These are phyloP conservation scores for Agrocybe praecox DNA, from an alignment of 768 basidiomycete species.

Conservation along the genomic window DNA sequence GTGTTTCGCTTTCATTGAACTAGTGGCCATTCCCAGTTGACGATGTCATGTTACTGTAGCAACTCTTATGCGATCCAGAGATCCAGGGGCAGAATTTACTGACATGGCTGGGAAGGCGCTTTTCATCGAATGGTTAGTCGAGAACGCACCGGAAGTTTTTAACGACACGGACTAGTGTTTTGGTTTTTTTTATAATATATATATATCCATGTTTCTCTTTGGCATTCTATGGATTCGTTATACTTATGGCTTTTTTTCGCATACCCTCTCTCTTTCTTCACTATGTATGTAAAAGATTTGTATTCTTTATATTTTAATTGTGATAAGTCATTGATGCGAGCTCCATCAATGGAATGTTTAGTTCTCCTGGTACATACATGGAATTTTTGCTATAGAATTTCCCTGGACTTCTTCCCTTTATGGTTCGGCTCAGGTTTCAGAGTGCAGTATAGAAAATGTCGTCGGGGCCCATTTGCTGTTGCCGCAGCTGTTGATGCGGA, in stretches of 20 bases:
- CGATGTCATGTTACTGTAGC: conserved; percentile 51
- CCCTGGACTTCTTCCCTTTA: conserved; percentile 31
- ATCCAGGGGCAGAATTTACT: conserved; percentile 87
- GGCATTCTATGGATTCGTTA: conserved; percentile 1
- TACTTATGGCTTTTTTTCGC: neutral
- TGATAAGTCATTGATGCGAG: neutral
- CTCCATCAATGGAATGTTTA: neutral
- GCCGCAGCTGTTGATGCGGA: conserved; percentile 66
- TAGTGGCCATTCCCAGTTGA: conserved; percentile 1
- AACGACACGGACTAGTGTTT: conserved; percentile 19
- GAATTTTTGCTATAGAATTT: neutral
- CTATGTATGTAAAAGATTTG: neutral
- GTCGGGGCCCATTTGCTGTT: conserved; percentile 68
- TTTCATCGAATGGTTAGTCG: conserved; percentile 92
- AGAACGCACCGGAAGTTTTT: conserved; percentile 73
- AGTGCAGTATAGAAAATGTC: conserved; percentile 84
- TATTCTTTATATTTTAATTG: neutral
- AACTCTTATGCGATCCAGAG: conserved; percentile 89
- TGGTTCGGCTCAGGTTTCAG: conserved; percentile 65
- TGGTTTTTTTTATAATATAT: conserved; percentile 3
- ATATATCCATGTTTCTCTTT: conserved; percentile 8
- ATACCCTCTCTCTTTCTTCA: neutral
- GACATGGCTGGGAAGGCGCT: conserved; percentile 98
- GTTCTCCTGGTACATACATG: neutral
- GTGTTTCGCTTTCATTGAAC: conserved; percentile 33